Evolutionary conservation across 495 filamentous ascomycete species (phyloP), one percentile per base, ranked within the genome.

Genomic region (Recurvomyces mirabilis): DNA sequence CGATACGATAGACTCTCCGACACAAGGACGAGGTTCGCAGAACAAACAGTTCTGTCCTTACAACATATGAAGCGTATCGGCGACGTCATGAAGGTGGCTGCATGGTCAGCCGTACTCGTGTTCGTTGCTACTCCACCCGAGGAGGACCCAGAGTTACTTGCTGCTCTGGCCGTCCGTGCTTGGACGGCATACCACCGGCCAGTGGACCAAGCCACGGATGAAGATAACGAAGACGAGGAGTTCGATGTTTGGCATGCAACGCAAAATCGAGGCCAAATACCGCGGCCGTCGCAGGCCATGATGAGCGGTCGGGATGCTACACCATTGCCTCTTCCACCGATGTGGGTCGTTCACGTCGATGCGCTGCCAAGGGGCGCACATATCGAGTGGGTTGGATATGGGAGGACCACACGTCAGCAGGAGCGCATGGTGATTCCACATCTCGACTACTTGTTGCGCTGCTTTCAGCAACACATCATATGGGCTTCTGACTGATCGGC

Each of bases 1-100:
- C n/a, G 24, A n/a, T 25, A 20, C 37, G 39, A 24, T 5, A 29
- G 6, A 3, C 13, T 47, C 1, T 35, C 45, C 15, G 37, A 48
- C 3, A 20, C 21, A 6, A 32, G 10, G 20, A 18, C 4, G 1
- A 12, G 10, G n/a, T 53, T 43, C 62, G 10, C 44, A 55, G 7
- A 54, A 46, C 72, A 80, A 37, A 67, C 73, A 18, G 69, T 71
- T 5, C 63, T 98, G 5, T 69, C 85, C 2, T 64, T 95, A 18
- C 91, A 99, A 63, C 89, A 99, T 65, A 70, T 95, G 21, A 91
- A 78, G 77, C 72, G 93, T 6, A 82, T 99, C 33, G 88, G 82
- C 1, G 61, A 65, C 21, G 78, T 76, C 10, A 80, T 79, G 69
- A 64, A 74, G 24, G 83, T 91, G 10, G 63, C 70, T 22, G 84